A percentile compares a stretch with the other conserved stretches of the same genome.
Evolutionary conservation across 768 basidiomycete species (phyloP).

Genomic region (Flagelloscypha sp.): DNA sequence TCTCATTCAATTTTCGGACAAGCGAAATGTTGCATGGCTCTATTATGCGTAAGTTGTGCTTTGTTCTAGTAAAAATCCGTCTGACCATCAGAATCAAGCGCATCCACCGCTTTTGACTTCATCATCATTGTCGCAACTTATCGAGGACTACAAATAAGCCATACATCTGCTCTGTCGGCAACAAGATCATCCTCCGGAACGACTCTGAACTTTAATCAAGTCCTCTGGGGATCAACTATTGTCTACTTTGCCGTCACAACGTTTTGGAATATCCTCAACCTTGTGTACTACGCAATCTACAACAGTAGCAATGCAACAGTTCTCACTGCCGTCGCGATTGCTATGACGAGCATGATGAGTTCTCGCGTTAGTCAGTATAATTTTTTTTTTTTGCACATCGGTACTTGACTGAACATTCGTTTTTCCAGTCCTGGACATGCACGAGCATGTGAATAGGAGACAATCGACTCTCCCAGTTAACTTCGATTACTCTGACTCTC

Average conservation of each 20-base stretch:
- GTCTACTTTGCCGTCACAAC: constrained; percentile 3
- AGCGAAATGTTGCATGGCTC: constrained; percentile 3
- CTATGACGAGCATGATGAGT: constrained; percentile 6
- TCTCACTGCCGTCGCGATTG: constrained; percentile 1
- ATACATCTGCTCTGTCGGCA: too few relatives aligned
- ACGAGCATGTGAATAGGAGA: constrained; percentile 5
- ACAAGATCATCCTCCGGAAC: too few relatives aligned
- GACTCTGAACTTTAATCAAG: constrained; percentile 1
- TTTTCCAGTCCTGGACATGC: constrained; percentile 3
- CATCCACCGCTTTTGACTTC: not conserved
- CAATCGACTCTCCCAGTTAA: too few relatives aligned
- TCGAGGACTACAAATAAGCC: too few relatives aligned
- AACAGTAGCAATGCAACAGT: constrained; percentile 2
- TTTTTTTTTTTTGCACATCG: not conserved
- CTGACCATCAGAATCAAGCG: too few relatives aligned
- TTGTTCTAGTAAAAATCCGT: too few relatives aligned
- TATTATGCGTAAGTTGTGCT: not conserved
- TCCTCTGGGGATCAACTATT: constrained; percentile 3
- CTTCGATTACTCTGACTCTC: too few relatives aligned
- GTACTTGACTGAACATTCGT: not conserved
- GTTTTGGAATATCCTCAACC: constrained; percentile 1
- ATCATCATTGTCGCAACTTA: constrained; percentile 1
- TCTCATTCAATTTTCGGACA: constrained; percentile 3
- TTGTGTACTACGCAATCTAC: not conserved
- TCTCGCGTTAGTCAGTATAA: constrained; percentile 1